phyloP scores from a whole-genome alignment of 108 stramenopile species.

The Poteriospumella lacustris region DNA sequence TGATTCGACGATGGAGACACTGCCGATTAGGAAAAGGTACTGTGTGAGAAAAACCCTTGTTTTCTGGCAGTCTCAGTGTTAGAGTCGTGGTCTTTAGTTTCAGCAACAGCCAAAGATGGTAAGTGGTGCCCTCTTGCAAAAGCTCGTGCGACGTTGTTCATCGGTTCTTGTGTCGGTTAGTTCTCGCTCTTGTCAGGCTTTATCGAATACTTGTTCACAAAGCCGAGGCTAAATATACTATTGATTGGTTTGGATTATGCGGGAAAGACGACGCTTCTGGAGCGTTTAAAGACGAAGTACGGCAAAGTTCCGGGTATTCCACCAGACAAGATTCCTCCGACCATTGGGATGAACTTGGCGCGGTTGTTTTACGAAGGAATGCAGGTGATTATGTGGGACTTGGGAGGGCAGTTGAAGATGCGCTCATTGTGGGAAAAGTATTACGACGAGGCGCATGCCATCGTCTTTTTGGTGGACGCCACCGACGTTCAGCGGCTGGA shows the following conservation, averaged over 20 bases:
- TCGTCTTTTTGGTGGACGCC: slow-evolving; percentile 54
- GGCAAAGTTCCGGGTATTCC: slow-evolving; percentile 44
- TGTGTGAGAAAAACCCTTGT: no score
- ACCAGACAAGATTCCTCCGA: slow-evolving; percentile 54
- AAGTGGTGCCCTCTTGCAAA: no score
- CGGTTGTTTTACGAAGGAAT: slow-evolving; percentile 47
- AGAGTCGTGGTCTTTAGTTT: no score
- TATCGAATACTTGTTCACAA: slow-evolving; percentile 3
- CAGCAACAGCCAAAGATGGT: no score
- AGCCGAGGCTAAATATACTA: slow-evolving; percentile 49
- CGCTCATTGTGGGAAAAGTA: slow-evolving; percentile 57
- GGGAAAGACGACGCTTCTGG: slow-evolving; percentile 57
- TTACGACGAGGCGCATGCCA: slow-evolving; percentile 55
- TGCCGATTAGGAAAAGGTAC: no score
- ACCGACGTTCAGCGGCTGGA: slow-evolving; percentile 54
- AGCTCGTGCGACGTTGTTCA: no score
- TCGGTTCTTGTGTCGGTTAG: neutral
- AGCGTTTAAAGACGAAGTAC: slow-evolving; percentile 46
- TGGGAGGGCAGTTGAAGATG: slow-evolving; percentile 51
- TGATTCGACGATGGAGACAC: no score
- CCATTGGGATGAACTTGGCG: slow-evolving; percentile 54
- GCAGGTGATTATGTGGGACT: slow-evolving; percentile 55
- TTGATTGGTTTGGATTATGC: slow-evolving; percentile 56
- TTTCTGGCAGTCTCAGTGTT: no score
- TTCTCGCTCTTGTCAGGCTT: slow-evolving; percentile 19